Base-by-base conservation (phyloP, 2,329 filamentous ascomycete species). In the Aspergillus sp. region DNA sequence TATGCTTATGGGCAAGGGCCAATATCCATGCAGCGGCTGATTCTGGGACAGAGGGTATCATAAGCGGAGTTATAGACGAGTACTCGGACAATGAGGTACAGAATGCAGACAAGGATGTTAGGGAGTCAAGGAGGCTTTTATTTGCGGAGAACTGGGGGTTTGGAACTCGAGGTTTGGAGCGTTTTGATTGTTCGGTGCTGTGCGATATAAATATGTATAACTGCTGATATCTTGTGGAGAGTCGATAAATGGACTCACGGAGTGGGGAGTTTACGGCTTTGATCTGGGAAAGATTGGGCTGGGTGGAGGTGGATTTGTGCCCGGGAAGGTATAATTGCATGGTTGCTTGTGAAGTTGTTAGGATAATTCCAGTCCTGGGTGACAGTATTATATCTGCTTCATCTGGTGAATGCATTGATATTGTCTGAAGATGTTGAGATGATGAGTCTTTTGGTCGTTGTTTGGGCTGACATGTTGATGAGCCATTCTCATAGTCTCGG, bases 271-370 rank as follows among this genome's bases (percentile, higher is more conserved):
- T 62, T 24, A 68, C 58, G 11, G 56, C 61, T 24, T 75, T 70
- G 11, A 55, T 61, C 20, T 75, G 70, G 0, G 53, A 45, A 0
- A 51, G 46, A 12, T 19, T 52, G 1, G 54, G 58, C 17, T 39
- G 19, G 3, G 56, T 48, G 19, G 15, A 41, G n/a, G 13, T 40
- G 13, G 66, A 61, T 8, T 72, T 77, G 52, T 85, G 81, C 0
- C 87, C 86, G 0, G 90, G 90, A 0, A 92, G 78, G 3, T 88
- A 79, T 48, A 81, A 84, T 66, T 96, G 93, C 44, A 87, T 88
- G 24, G 89, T 80, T 62, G 88, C 86, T 60, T 93, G 84, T 5
- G 93, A 76, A 0, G 84, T 89, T 1, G 90, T 90, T 19, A 89
- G 68, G 1, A 96, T 72, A 3, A 96, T 75, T 0, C 89, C 91